phyloP scores from a whole-genome alignment of 148 eudicot species.

The Silene conica region DNA sequence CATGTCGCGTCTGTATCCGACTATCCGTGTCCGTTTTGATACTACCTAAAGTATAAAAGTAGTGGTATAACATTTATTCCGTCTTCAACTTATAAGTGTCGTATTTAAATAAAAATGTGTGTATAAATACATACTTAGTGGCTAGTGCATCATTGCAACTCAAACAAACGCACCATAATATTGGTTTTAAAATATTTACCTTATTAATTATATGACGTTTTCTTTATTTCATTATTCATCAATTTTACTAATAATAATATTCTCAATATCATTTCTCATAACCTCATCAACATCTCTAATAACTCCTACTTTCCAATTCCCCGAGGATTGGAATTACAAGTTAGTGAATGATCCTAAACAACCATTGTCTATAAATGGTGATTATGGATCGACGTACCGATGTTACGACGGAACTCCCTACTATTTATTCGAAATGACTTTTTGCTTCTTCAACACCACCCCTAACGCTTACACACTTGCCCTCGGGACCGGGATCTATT shows the following conservation, averaged over 20 bases:
- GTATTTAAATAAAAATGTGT: no score
- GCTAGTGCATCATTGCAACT: neutral
- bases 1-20: no score
- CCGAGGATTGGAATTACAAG: neutral
- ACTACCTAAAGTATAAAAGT: no score
- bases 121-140: no score
- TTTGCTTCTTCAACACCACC: slow-evolving; percentile 14
- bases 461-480: slow-evolving; percentile 11
- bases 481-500: no score
- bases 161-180: neutral
- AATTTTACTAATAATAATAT: neutral
- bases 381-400: slow-evolving; percentile 1
- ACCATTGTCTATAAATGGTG: slow-evolving; percentile 4
- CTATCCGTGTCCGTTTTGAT: no score
- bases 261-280: neutral
- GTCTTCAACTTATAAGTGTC: no score
- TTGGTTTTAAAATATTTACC: neutral
- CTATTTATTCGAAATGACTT: neutral
- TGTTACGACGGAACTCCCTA: neutral
- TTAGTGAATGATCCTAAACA: neutral
- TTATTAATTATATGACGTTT: neutral
- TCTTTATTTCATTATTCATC: no score
- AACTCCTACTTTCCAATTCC: neutral
- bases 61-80: no score
- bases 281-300: slow-evolving; percentile 3